These are phyloP conservation scores for Chimonanthus praecox DNA, from an alignment of 164 flowering plant species.

Conservation along the genomic window DNA sequence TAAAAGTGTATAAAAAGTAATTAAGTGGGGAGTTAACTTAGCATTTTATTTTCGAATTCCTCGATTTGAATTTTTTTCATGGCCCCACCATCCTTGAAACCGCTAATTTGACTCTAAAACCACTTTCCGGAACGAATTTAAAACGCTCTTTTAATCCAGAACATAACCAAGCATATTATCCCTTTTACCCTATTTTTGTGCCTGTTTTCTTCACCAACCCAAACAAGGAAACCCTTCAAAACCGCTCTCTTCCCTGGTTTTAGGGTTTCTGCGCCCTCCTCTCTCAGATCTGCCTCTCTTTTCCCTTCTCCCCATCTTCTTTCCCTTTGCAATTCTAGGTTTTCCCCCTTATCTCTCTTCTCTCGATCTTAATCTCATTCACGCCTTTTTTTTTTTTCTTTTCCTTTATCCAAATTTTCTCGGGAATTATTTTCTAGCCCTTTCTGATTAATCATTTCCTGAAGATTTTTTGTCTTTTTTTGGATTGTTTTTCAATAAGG, in stretches of 20 bases:
- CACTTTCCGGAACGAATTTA: background rate
- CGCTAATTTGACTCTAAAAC: background rate
- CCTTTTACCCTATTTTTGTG: background rate
- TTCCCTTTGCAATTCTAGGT: background rate
- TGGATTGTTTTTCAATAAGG: background rate
- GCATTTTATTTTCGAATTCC: too few species aligned
- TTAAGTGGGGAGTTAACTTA: too few species aligned
- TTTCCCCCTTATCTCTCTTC: background rate
- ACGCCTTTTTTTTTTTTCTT: background rate
- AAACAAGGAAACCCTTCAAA: background rate
- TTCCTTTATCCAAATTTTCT: background rate
- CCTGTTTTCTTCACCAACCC: background rate
- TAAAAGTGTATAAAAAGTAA: too few species aligned
- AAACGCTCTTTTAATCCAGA: background rate
- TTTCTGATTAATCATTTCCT: background rate
- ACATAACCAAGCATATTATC: background rate
- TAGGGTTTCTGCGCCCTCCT: conserved; percentile 1
- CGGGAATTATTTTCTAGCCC: background rate
- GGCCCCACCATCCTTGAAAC: background rate
- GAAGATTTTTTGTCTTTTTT: background rate
- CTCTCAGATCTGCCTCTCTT: background rate
- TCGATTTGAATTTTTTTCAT: too few species aligned
- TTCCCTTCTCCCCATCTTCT: background rate
- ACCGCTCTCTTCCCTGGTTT: conserved; percentile 4
- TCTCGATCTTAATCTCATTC: background rate